Percentiles rank a stretch among this genome's conserved stretches.
Conservation (phyloP, 2,329 filamentous ascomycete genomes). For the Orbilia brochopaga region DNA sequence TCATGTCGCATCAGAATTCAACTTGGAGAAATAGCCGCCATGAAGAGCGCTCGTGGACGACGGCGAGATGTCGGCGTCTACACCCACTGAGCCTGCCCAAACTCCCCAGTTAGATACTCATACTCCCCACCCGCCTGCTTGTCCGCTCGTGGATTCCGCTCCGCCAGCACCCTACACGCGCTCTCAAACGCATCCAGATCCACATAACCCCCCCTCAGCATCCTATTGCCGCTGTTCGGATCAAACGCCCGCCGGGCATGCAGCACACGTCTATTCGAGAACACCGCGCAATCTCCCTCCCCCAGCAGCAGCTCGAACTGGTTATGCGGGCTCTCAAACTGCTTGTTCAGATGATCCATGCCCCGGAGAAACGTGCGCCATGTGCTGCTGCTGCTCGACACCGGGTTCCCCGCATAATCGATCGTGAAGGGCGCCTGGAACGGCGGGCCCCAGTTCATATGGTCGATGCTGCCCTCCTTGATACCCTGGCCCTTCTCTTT, state of each 20-base stretch:
- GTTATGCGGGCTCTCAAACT: slow-evolving; percentile 65
- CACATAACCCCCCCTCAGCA: slow-evolving; percentile 86
- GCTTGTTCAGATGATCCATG: slow-evolving; percentile 24
- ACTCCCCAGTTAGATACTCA: slow-evolving; percentile 17
- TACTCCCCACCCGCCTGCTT: slow-evolving; percentile 4
- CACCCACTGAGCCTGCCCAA: slow-evolving; percentile 31
- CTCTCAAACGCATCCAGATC: slow-evolving; percentile 68
- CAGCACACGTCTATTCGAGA: slow-evolving; percentile 83
- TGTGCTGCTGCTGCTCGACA: slow-evolving; percentile 27
- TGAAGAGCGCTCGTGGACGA: no score
- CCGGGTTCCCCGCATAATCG: slow-evolving; percentile 26
- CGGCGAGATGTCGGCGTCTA: no score
- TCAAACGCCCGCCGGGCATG: slow-evolving; percentile 84
- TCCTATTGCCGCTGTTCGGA: slow-evolving; percentile 69
- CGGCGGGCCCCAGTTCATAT: slow-evolving; percentile 75
- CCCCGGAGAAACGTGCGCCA: slow-evolving; percentile 59
- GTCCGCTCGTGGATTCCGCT: slow-evolving; percentile 54
- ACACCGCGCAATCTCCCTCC: slow-evolving; percentile 88
- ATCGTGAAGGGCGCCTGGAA: slow-evolving; percentile 70
- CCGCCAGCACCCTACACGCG: slow-evolving; percentile 60
- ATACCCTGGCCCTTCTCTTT: slow-evolving; percentile 46
- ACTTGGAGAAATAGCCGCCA: no score
- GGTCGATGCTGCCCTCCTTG: slow-evolving; percentile 53
- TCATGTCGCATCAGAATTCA: no score
- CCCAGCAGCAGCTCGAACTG: slow-evolving; percentile 75